These are phyloP conservation scores for Gentiana dahurica DNA, from an alignment of 257 asterid genomes.

Conservation along the genomic window DNA sequence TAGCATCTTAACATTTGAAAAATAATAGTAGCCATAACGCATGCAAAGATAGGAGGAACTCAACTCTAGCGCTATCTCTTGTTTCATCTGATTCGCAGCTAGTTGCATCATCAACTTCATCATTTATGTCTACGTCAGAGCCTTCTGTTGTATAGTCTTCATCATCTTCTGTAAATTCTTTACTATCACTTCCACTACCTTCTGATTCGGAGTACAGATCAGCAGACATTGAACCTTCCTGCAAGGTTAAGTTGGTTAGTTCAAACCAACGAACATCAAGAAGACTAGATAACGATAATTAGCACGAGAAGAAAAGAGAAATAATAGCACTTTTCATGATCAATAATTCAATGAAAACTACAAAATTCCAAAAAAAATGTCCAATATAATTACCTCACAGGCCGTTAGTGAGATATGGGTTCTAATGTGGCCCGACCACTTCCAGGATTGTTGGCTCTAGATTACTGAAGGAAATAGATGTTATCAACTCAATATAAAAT, in stretches of 20 bases:
- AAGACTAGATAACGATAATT: neutral
- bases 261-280: neutral
- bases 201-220: conserved; percentile 89
- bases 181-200: conserved; percentile 77
- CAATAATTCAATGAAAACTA: too few relatives aligned
- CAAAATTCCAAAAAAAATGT: too few relatives aligned
- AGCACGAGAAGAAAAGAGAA: neutral
- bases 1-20: too few relatives aligned
- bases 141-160: conserved; percentile 40
- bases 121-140: conserved; percentile 41
- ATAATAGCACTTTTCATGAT: neutral
- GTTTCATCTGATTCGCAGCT: conserved; percentile 32
- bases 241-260: conserved; percentile 14
- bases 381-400: too few relatives aligned
- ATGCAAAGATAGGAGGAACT: conserved; percentile 5
- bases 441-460: too few relatives aligned
- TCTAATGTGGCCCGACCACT: too few relatives aligned
- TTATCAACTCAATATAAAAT: too few relatives aligned
- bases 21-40: too few relatives aligned
- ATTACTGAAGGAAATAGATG: too few relatives aligned
- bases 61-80: conserved; percentile 32
- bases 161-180: conserved; percentile 80
- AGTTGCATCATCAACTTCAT: conserved; percentile 42
- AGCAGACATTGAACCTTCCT: conserved; percentile 69
- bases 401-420: too few relatives aligned